A percentile compares a stretch with the other conserved stretches of the same genome.
Evolutionary conservation across 495 filamentous ascomycete species (phyloP).

Genomic region (Extremus antarcticus): DNA sequence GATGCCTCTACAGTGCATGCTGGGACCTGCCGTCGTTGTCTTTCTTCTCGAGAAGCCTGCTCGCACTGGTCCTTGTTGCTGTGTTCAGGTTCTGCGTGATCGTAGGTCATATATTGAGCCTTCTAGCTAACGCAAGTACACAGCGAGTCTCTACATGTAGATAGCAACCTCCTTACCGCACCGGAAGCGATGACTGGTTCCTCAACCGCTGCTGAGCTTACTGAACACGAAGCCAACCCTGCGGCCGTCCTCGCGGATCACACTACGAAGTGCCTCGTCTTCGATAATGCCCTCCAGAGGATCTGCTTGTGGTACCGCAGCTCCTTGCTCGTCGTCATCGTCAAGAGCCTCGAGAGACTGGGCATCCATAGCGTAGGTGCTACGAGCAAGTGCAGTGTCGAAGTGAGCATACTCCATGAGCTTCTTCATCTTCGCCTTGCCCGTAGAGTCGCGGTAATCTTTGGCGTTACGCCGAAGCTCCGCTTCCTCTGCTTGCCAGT

Average conservation of each 20-base stretch:
- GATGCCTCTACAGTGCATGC: too few species aligned
- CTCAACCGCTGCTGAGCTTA: constrained; percentile 39
- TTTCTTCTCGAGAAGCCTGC: too few species aligned
- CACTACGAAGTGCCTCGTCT: constrained; percentile 50
- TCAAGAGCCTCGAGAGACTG: neutral
- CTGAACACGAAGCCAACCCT: constrained; percentile 57
- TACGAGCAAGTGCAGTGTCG: constrained; percentile 38
- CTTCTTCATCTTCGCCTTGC: constrained; percentile 47
- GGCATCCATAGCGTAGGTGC: constrained; percentile 29
- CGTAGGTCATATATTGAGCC: neutral
- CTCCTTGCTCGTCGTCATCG: constrained; percentile 21
- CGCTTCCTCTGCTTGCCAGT: constrained; percentile 51
- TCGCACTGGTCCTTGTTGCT: too few species aligned
- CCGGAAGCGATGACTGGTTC: too few species aligned
- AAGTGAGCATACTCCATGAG: constrained; percentile 61
- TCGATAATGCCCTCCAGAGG: constrained; percentile 35
- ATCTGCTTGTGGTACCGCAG: constrained; percentile 9
- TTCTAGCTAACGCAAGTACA: neutral
- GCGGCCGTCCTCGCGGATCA: constrained; percentile 51
- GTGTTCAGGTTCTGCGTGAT: neutral
- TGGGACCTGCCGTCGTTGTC: too few species aligned
- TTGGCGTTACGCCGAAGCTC: constrained; percentile 32
- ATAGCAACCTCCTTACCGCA: neutral
- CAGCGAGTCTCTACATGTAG: neutral
- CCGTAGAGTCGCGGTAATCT: constrained; percentile 38